A percentile compares a stretch with the other conserved stretches of the same genome.
phyloP scores from a whole-genome alignment of 2,329 filamentous ascomycete species.

The Coleophoma crateriformis region DNA sequence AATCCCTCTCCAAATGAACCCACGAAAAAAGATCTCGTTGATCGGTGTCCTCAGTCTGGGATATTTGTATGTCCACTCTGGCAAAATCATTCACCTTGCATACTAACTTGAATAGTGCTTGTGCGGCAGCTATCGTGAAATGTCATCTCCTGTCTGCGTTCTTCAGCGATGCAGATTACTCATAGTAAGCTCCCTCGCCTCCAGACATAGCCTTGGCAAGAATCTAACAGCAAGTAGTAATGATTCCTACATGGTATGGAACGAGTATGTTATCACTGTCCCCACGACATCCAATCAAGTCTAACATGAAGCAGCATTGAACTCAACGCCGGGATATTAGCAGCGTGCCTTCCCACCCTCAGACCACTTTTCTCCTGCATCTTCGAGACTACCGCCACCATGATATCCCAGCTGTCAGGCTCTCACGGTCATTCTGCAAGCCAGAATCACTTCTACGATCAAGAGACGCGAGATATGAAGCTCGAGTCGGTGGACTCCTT shows the following conservation, averaged over 20 bases:
- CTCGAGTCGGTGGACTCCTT: not conserved
- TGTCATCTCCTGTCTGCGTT: slow-evolving; percentile 31
- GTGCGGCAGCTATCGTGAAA: slow-evolving; percentile 36
- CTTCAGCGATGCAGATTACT: slow-evolving; percentile 30
- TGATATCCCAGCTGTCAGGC: slow-evolving; percentile 1
- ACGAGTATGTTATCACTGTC: slow-evolving; percentile 19
- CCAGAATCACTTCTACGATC: slow-evolving; percentile 4
- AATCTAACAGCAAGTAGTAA: slow-evolving; percentile 3
- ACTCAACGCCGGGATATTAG: slow-evolving; percentile 36
- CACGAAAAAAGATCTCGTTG: slow-evolving; percentile 29
- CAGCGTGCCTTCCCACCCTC: slow-evolving; percentile 36
- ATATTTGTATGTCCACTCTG: slow-evolving; percentile 17
- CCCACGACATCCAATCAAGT: not conserved
- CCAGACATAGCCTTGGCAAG: not conserved
- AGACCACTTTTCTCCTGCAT: slow-evolving; percentile 31
- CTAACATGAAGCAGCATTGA: slow-evolving; percentile 27
- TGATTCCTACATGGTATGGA: slow-evolving; percentile 35
- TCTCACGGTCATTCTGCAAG: not conserved
- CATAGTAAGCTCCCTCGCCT: slow-evolving; percentile 9
- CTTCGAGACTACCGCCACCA: slow-evolving; percentile 19
- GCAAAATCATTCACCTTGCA: not conserved
- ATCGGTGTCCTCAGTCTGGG: slow-evolving; percentile 32
- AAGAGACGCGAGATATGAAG: slow-evolving; percentile 9
- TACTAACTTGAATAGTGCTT: slow-evolving; percentile 25
- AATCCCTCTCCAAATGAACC: slow-evolving; percentile 32